Base-by-base conservation (phyloP, 2,329 filamentous ascomycete genomes). In the Pseudocercospora musae region DNA sequence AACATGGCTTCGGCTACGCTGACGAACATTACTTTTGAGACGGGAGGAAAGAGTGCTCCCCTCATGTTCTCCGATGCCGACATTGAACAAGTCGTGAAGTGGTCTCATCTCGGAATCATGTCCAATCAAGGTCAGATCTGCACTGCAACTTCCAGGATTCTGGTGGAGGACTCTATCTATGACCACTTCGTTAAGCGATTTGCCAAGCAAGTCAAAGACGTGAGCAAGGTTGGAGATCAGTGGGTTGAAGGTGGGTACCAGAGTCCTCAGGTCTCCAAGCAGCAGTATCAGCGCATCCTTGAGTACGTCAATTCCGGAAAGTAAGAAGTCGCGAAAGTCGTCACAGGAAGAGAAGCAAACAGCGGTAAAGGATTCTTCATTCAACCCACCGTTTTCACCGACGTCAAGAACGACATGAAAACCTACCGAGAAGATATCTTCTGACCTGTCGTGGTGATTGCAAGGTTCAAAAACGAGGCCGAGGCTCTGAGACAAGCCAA, bases 181-280 rank as follows among this genome's bases (percentile, higher is more conserved):
- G 86, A 90, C 31, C 79, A 85, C 58, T 92, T 92, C 71, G 75
- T 91, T 54, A 75, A 80, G 20, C 76, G 77, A 5, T 90, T 91
- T 78, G 85, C 84, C 62, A 79, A 85, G 48, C 78, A 84, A 62
- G 79, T 89, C 59, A 80, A 82, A 64, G 78, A 80, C 20, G 83
- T 84, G 33, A 87, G 83, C 68, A 65, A 59, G 55, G 82, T 91
- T 11, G 90, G 89, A 59, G 85, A 91, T 70, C 89, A 88, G 0
- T 92, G 91, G 74, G 81, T 82, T 4, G 84, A 88, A 67, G 80
- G 79, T 40, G 91, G 89, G 0, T 89, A 88, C 78, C 89, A 92
- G 71, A 90, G 90, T 0, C 90, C 90, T 0, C 89, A 91, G 71
- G 85, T 91, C 50, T 89, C 87, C 4, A 88, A 88, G 72, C 76